Conservation (phyloP, 768 basidiomycete genomes). For the Lactarius evosmus region DNA sequence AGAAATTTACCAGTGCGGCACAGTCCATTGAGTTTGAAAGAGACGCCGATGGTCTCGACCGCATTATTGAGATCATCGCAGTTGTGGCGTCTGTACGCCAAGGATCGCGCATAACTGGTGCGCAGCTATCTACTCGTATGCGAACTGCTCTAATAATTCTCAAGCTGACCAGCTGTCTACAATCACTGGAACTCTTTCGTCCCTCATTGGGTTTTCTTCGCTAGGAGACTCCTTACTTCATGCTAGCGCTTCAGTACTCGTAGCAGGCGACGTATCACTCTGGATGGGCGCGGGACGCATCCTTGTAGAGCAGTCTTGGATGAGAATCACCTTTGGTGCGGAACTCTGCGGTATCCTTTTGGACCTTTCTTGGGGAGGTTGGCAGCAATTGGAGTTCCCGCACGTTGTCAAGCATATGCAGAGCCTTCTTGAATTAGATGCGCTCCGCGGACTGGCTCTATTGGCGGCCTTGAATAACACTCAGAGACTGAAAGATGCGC, state of each 20-base stretch:
- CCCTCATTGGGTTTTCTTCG: conserved; percentile 32
- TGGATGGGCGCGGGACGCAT: conserved; percentile 47
- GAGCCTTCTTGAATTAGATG: conserved; percentile 45
- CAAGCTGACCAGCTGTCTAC: conserved; percentile 40
- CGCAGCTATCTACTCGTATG: conserved; percentile 29
- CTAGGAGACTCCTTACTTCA: conserved; percentile 36
- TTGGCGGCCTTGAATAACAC: conserved; percentile 46
- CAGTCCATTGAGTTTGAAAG: conserved; percentile 23
- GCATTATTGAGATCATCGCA: conserved; percentile 54
- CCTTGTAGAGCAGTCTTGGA: conserved; percentile 52
- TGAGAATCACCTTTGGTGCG: conserved; percentile 43
- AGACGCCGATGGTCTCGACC: conserved; percentile 42
- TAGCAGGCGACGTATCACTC: conserved; percentile 43
- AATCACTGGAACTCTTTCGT: conserved; percentile 35
- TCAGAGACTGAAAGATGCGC: conserved; percentile 55
- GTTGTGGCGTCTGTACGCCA: conserved; percentile 62
- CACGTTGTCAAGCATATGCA: conserved; percentile 51
- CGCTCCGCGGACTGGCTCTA: conserved; percentile 44
- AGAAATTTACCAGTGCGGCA: conserved; percentile 34
- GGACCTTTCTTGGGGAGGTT: conserved; percentile 70
- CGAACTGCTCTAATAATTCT: conserved; percentile 2
- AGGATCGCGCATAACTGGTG: conserved; percentile 66
- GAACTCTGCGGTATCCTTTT: conserved; percentile 59
- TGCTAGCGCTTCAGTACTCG: conserved; percentile 38
- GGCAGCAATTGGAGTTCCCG: conserved; percentile 67